A percentile compares a stretch with the other conserved stretches of the same genome.
Conservation (phyloP, 2,329 filamentous ascomycete genomes). For the Ophiocordyceps camponoti-saundersi region DNA sequence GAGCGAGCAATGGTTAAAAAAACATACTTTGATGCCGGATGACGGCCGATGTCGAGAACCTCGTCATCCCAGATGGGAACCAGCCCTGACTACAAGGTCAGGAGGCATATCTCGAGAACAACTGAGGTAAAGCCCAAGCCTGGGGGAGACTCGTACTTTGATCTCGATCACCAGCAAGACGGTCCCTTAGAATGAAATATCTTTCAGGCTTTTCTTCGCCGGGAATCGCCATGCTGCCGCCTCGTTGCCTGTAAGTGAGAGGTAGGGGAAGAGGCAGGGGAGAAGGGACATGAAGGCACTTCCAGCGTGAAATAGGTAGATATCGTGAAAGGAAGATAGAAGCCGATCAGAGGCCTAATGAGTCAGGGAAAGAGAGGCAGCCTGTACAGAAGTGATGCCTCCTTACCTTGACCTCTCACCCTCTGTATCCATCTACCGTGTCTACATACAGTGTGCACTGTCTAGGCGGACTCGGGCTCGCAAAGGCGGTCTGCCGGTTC, state of each 20-base stretch:
- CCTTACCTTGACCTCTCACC: background rate
- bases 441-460: background rate
- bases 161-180: background rate
- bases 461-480: background rate
- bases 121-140: background rate
- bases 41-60: constrained; percentile 18
- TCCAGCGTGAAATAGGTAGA: too few species aligned
- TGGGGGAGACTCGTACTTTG: background rate
- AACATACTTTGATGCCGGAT: constrained; percentile 16
- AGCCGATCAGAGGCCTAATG: too few species aligned
- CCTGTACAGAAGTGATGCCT: background rate
- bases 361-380: too few species aligned
- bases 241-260: background rate
- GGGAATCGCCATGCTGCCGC: background rate
- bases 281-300: background rate
- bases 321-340: too few species aligned
- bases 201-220: background rate
- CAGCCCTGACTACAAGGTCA: constrained; percentile 5
- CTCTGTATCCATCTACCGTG: background rate
- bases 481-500: background rate
- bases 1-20: background rate
- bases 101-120: background rate
- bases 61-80: constrained; percentile 13
- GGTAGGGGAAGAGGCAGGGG: background rate
- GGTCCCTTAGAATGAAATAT: background rate